Percentiles rank a stretch among this genome's conserved stretches.
These are phyloP conservation scores for Hymenochaete sp. DNA, from an alignment of 1,284 basidiomycete species.

Conservation along the genomic window DNA sequence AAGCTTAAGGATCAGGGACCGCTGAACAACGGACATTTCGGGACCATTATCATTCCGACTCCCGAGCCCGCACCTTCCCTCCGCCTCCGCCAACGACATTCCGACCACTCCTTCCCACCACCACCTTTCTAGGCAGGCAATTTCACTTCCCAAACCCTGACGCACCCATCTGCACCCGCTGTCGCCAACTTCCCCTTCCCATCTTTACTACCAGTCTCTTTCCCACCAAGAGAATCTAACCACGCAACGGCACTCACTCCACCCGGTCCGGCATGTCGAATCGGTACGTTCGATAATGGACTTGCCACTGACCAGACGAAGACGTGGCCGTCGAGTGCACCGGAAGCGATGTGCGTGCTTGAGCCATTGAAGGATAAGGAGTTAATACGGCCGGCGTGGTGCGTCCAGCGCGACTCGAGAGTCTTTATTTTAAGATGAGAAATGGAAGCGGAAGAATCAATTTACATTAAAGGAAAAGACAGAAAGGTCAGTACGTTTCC, in stretches of 20 bases:
- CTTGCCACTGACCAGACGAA: conserved; percentile 83
- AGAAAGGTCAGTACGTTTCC: too few relatives aligned
- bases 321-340: conserved; percentile 85
- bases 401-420: conserved; percentile 76
- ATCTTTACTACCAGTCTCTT: conserved; percentile 20
- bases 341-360: conserved; percentile 73
- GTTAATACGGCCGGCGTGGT: conserved; percentile 79
- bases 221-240: conserved; percentile 34
- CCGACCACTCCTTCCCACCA: too few relatives aligned
- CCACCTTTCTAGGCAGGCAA: too few relatives aligned
- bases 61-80: too few relatives aligned
- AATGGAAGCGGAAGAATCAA: not conserved
- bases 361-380: conserved; percentile 74
- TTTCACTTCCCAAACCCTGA: conserved; percentile 63
- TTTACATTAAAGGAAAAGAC: conserved; percentile 17
- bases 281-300: conserved; percentile 70
- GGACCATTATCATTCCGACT: too few relatives aligned
- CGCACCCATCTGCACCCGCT: conserved; percentile 79
- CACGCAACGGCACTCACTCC: conserved; percentile 79
- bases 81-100: too few relatives aligned
- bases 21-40: too few relatives aligned
- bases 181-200: conserved; percentile 50
- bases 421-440: conserved; percentile 29
- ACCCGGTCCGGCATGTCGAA: conserved; percentile 80
- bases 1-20: too few relatives aligned